Percentiles rank a stretch among this genome's conserved stretches.
These are phyloP conservation scores for Exophiala sp. DNA, from an alignment of 2,329 filamentous ascomycete genomes.

Conservation along the genomic window DNA sequence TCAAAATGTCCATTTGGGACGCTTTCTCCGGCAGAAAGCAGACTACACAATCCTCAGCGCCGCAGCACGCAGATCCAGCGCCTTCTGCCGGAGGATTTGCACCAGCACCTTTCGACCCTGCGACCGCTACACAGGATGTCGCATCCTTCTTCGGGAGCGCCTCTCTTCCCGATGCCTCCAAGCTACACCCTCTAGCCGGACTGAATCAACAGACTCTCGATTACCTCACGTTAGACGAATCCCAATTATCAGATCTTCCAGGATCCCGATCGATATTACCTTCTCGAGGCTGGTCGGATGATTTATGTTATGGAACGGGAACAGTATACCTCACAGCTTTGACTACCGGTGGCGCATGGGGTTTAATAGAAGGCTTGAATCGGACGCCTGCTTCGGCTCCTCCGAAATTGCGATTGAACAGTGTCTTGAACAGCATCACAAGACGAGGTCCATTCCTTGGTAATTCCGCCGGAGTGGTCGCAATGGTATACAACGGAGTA, in stretches of 20 bases:
- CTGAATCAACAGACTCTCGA: constrained; percentile 90
- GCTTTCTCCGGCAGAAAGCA: constrained; percentile 59
- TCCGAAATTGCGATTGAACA: constrained; percentile 89
- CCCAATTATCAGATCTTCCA: constrained; percentile 78
- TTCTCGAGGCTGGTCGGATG: constrained; percentile 94
- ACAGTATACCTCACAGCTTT: constrained; percentile 89
- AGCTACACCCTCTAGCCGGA: constrained; percentile 89
- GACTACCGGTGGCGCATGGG: constrained; percentile 84
- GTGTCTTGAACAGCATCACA: constrained; percentile 90
- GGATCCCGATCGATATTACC: constrained; percentile 84
- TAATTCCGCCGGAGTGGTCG: constrained; percentile 92
- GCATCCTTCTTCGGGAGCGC: constrained; percentile 78
- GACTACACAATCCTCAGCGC: constrained; percentile 32
- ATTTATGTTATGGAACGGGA: constrained; percentile 95
- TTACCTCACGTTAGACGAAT: constrained; percentile 92
- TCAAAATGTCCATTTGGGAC: constrained; percentile 58
- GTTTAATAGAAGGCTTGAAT: constrained; percentile 81
- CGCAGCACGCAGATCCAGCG: constrained; percentile 43
- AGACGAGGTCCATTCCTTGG: constrained; percentile 89
- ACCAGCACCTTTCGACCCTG: constrained; percentile 60
- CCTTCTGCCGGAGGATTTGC: constrained; percentile 38
- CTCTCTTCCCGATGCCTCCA: constrained; percentile 76
- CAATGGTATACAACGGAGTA: constrained; percentile 91
- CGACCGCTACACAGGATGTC: constrained; percentile 71
- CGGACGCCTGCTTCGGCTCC: constrained; percentile 67